Percentiles rank a stretch among this genome's conserved stretches.
These are phyloP conservation scores for Calonectria fujianensis DNA, from an alignment of 2,329 filamentous ascomycete genomes.

Conservation along the genomic window DNA sequence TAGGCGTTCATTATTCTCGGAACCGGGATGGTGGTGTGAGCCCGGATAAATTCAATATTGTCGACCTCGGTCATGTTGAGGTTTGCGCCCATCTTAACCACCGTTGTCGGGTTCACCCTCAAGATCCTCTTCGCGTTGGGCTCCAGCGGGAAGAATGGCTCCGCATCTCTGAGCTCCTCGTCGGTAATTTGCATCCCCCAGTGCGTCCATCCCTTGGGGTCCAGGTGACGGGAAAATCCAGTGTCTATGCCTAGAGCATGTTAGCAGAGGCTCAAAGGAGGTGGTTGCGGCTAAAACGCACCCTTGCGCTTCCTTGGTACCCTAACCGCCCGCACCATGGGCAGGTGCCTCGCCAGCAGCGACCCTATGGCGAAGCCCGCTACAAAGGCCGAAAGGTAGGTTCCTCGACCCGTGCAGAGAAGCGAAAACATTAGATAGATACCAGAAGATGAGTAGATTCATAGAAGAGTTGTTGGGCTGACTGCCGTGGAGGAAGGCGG, in stretches of 20 bases:
- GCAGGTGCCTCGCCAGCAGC: slow-evolving; percentile 7
- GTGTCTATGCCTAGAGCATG: background rate
- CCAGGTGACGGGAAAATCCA: slow-evolving; percentile 9
- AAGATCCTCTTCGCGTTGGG: slow-evolving; percentile 13
- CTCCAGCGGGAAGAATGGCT: slow-evolving; percentile 15
- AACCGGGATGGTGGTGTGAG: slow-evolving; percentile 28
- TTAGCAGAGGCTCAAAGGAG: background rate
- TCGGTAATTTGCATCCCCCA: slow-evolving; percentile 2
- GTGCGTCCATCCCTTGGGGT: slow-evolving; percentile 22
- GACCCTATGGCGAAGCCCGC: slow-evolving; percentile 16
- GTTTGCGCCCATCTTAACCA: background rate
- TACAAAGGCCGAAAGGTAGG: slow-evolving; percentile 26
- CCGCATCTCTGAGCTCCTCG: slow-evolving; percentile 4
- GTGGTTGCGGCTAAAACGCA: background rate
- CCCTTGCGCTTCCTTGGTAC: background rate
- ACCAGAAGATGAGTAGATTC: background rate
- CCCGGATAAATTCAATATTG: slow-evolving; percentile 30
- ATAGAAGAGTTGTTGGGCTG: slow-evolving; percentile 4
- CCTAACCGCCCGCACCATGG: background rate
- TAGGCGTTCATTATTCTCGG: slow-evolving; percentile 27
- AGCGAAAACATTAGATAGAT: slow-evolving; percentile 16
- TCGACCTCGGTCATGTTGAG: slow-evolving; percentile 32
- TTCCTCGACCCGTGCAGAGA: slow-evolving; percentile 19
- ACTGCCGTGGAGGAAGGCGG: slow-evolving; percentile 13
- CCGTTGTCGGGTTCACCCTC: slow-evolving; percentile 1